phyloP scores from a whole-genome alignment of 2,329 filamentous ascomycete species.

The Berkeleyomyces basicola region DNA sequence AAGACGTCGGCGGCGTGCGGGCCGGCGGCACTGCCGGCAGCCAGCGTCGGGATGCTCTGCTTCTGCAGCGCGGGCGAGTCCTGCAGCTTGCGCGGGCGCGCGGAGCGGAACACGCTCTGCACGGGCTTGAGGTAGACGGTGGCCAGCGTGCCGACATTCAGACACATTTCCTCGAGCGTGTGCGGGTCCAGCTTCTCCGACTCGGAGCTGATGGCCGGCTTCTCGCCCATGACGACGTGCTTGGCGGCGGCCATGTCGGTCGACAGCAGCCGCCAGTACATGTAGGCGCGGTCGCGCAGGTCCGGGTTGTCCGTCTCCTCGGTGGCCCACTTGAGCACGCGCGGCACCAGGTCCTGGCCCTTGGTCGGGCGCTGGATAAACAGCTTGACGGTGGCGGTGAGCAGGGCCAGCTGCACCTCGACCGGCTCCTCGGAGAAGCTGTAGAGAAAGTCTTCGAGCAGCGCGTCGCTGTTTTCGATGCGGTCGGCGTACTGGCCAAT shows the following conservation, averaged over 20 bases:
- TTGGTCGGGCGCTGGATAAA: constrained; percentile 96
- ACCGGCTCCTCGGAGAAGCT: constrained; percentile 88
- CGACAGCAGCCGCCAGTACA: constrained; percentile 96
- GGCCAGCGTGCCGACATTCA: constrained; percentile 87
- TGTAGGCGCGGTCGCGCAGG: constrained; percentile 86
- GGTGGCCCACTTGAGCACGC: constrained; percentile 94
- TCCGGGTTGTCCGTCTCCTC: constrained; percentile 99
- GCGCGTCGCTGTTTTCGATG: constrained; percentile 88
- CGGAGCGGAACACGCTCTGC: constrained; percentile 86
- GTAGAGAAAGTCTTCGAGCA: constrained; percentile 89
- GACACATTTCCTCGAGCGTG: constrained; percentile 91
- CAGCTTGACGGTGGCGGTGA: constrained; percentile 92
- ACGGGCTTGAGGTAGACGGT: constrained; percentile 97
- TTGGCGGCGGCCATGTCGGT: constrained; percentile 80
- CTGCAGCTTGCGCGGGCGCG: constrained; percentile 59
- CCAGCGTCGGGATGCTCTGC: constrained; percentile 37
- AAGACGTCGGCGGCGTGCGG: constrained; percentile 46
- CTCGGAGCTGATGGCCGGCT: constrained; percentile 90
- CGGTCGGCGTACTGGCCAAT: constrained; percentile 95
- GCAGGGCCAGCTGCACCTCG: constrained; percentile 83
- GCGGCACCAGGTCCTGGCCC: constrained; percentile 81
- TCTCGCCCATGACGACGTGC: constrained; percentile 88
- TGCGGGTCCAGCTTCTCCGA: constrained; percentile 81
- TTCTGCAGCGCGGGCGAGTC: constrained; percentile 79
- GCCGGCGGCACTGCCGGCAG: constrained; percentile 23